Evolutionary conservation across 495 filamentous ascomycete species (phyloP).

Genomic region (Geopyxis carbonaria): DNA sequence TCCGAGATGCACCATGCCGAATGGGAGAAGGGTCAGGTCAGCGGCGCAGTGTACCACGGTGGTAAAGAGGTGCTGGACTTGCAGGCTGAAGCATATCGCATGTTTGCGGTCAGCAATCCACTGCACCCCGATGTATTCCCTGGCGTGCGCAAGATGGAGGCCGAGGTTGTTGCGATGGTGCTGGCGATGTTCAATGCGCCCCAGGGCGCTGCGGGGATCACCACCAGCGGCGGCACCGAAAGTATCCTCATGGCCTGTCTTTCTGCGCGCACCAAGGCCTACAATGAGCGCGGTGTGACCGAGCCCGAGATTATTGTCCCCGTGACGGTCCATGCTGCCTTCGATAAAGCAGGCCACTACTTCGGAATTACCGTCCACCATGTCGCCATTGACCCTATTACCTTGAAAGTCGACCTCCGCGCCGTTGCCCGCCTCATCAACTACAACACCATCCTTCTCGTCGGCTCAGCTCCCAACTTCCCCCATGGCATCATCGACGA

Average conservation of each 20-base stretch:
- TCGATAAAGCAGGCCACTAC: conserved; percentile 86
- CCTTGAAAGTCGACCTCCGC: conserved; percentile 63
- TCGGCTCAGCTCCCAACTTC: conserved; percentile 92
- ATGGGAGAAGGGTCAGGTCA: conserved; percentile 93
- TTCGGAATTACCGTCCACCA: conserved; percentile 88
- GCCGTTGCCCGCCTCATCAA: conserved; percentile 75
- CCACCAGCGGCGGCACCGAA: conserved; percentile 85
- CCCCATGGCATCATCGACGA: conserved; percentile 97
- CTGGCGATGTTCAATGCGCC: conserved; percentile 85
- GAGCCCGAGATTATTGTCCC: conserved; percentile 97
- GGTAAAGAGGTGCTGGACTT: conserved; percentile 67
- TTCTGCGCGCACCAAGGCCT: conserved; percentile 74
- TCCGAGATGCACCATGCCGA: conserved; percentile 77
- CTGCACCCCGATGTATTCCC: conserved; percentile 98
- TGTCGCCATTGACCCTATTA: conserved; percentile 72
- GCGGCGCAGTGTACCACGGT: conserved; percentile 91
- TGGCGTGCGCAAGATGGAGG: conserved; percentile 97
- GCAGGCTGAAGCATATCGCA: conserved; percentile 79
- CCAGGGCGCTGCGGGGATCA: conserved; percentile 63
- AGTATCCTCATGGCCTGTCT: conserved; percentile 90
- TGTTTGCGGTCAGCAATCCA: conserved; percentile 94
- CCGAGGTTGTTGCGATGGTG: conserved; percentile 92
- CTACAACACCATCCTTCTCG: conserved; percentile 87
- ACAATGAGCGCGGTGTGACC: conserved; percentile 62
- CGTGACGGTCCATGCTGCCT: conserved; percentile 85